Evolutionary conservation across 176 grass and related monocot genomes (phyloP), one percentile per base, ranked within the genome.

Genomic region (Thalia dealbata): DNA sequence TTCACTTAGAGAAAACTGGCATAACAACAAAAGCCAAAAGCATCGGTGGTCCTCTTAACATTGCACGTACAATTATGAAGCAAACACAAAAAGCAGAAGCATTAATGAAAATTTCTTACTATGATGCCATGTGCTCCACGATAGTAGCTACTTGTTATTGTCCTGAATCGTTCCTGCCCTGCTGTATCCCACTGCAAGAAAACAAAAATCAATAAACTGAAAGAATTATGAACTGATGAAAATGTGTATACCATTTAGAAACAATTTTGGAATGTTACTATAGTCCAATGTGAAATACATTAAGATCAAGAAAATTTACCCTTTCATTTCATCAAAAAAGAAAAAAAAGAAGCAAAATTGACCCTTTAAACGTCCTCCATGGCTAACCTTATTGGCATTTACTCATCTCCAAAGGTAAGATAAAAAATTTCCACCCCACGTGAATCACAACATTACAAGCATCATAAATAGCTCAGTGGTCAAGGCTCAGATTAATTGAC

Each of bases 111-210:
- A 27, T 63, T 83, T 42, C 43, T 81, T 70, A 90, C 82, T 61
- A 97, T 88, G 71, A 92, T 92, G 71, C 93, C 93, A 55, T 92
- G 89, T 15, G 93, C 93, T 74, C 93, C 89, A 10, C 87, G 82
- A 71, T 97, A 97, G 63, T 97, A 97, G 82, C 89, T 92, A 52
- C 89, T 92, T 35, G 93, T 92, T 56, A 97, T 92, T 55, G 93
- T 92, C 83, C 93, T 90, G 76, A 92, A 97, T 22, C 93, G 74
- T 67, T 97, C 89, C 82, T 97, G 93, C 52, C 93, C 87, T 59
- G 93, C 93, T 23, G 93, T 97, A 71, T 97, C 93, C 93, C 93
- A 92, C 92, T 96, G 69, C 50, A 77, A 63, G 83, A 79, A 76
- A 62, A 32, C 32, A 38, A 38, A 38, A 38, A 38, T 38, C 4